A percentile compares a stretch with the other conserved stretches of the same genome.
phyloP scores from a whole-genome alignment of 2,329 filamentous ascomycete species.

The Xylariaceae sp. region DNA sequence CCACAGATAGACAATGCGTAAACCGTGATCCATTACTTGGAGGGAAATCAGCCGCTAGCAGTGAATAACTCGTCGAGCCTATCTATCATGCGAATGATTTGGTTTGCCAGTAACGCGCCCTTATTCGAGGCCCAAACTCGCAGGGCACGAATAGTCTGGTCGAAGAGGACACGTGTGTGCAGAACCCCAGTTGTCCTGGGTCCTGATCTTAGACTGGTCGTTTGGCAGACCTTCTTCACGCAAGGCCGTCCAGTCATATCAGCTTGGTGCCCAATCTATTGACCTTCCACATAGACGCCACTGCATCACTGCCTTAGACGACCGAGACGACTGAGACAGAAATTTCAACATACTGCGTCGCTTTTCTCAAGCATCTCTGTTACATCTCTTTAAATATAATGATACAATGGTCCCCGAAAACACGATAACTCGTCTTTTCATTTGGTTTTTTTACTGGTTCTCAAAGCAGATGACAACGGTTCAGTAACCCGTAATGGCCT shows the following conservation, averaged over 20 bases:
- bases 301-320: neutral
- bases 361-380: too few species aligned
- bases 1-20: neutral
- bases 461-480: too few species aligned
- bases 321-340: neutral
- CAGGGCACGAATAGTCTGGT: neutral
- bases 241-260: slow-evolving; percentile 2
- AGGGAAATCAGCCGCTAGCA: neutral
- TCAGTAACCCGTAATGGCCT: neutral
- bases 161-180: neutral
- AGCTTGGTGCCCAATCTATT: neutral
- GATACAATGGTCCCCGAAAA: too few species aligned
- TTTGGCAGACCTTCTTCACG: slow-evolving; percentile 4
- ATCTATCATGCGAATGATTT: neutral
- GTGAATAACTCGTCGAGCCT: neutral
- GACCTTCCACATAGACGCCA: neutral
- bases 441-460: too few species aligned
- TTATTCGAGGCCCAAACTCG: neutral
- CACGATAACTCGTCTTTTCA: too few species aligned
- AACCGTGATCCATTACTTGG: neutral
- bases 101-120: neutral
- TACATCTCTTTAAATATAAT: too few species aligned
- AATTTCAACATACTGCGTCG: neutral
- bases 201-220: neutral
- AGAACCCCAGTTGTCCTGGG: neutral